Conservation (phyloP, 73 alveolate species). For the Paramecium biaurelia region DNA sequence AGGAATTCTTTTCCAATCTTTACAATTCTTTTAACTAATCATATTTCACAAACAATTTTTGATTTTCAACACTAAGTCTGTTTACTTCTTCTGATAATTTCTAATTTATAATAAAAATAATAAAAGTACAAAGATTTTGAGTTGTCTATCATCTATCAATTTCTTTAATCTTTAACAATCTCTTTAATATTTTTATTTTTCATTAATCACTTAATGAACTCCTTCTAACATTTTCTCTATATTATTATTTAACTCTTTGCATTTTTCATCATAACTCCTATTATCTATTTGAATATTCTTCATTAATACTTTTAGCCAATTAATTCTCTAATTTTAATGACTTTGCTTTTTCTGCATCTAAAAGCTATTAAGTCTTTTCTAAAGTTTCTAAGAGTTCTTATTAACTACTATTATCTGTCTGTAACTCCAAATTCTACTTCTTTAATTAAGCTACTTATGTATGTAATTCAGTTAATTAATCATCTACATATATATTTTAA, state of each 20-base stretch:
- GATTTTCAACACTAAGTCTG: slow-evolving; percentile 21
- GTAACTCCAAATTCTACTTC: neutral
- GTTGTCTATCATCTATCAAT: neutral
- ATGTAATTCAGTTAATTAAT: neutral
- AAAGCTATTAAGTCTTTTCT: neutral
- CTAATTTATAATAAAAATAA: neutral
- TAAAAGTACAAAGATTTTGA: neutral
- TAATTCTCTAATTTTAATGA: neutral
- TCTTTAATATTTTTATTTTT: neutral
- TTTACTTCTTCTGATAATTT: neutral
- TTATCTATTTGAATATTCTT: neutral
- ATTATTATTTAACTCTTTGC: neutral
- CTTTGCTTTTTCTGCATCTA: neutral
- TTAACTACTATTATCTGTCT: neutral
- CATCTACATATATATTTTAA: neutral
- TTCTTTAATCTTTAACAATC: neutral
- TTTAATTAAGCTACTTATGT: neutral
- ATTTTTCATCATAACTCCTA: neutral
- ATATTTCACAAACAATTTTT: slow-evolving; percentile 11
- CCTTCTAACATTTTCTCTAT: neutral
- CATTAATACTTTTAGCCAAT: neutral
- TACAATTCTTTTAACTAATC: neutral
- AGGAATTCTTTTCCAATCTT: neutral
- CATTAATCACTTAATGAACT: neutral
- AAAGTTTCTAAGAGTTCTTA: neutral